These are phyloP conservation scores for Allomyces arbusculus DNA, from an alignment of 192 early-diverging fungal species.

Conservation along the genomic window DNA sequence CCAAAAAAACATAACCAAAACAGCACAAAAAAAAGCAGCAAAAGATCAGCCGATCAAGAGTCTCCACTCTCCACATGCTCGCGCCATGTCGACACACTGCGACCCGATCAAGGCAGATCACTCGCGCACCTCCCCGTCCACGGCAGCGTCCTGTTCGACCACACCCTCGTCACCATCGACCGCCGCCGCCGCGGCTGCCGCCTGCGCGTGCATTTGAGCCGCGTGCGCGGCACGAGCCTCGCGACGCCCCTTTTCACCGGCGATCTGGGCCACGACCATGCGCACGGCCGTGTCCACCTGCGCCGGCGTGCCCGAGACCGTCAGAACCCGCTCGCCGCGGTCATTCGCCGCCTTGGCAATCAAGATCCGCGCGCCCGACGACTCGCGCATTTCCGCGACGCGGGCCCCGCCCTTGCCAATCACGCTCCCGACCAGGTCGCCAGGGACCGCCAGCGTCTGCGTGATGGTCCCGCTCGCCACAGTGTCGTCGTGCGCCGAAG, in stretches of 20 bases:
- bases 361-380: slow-evolving; percentile 67
- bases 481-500: no score
- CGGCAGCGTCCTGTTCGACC: no score
- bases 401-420: slow-evolving; percentile 82
- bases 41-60: no score
- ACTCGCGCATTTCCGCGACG: slow-evolving; percentile 57
- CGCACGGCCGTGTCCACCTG: slow-evolving; percentile 77
- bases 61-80: not conserved
- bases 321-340: slow-evolving; percentile 70
- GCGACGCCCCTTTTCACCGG: no score
- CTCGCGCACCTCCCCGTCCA: no score
- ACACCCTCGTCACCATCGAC: no score
- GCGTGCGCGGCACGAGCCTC: no score
- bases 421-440: slow-evolving; percentile 91
- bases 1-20: not conserved
- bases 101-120: no score
- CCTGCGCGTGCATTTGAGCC: no score
- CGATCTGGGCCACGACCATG: slow-evolving; percentile 65
- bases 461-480: slow-evolving; percentile 9
- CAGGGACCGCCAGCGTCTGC: slow-evolving; percentile 77
- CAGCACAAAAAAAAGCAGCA: no score
- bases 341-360: slow-evolving; percentile 67
- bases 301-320: slow-evolving; percentile 71
- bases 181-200: no score
- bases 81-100: no score